phyloP scores from a whole-genome alignment of 2,329 filamentous ascomycete genomes.

The Microcyclospora tardicrescens region DNA sequence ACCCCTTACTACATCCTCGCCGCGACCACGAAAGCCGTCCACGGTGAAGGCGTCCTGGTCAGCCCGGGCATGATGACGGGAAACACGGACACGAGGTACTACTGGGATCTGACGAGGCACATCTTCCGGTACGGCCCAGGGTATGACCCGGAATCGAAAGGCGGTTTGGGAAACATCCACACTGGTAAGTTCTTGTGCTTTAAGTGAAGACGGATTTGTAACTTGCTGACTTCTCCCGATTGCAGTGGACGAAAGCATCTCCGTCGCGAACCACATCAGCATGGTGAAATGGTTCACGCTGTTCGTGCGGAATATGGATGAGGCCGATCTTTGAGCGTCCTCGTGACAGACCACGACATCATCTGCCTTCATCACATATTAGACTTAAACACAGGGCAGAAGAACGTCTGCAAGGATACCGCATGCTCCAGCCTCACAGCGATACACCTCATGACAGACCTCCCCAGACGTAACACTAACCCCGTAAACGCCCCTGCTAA shows the following conservation, averaged over 20 bases:
- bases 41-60: slow-evolving; percentile 28
- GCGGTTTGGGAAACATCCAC: slow-evolving; percentile 20
- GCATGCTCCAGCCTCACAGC: too few relatives aligned
- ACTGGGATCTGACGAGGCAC: slow-evolving; percentile 24
- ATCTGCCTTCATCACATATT: too few relatives aligned
- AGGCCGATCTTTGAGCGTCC: slow-evolving; percentile 21
- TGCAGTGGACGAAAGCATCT: slow-evolving; percentile 16
- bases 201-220: too few relatives aligned
- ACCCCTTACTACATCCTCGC: slow-evolving; percentile 24
- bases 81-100: slow-evolving; percentile 24
- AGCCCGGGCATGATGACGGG: slow-evolving; percentile 25
- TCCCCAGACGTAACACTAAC: too few relatives aligned
- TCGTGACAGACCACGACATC: too few relatives aligned
- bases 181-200: slow-evolving; percentile 10
- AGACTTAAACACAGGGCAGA: too few relatives aligned
- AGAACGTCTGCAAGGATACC: too few relatives aligned
- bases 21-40: slow-evolving; percentile 31
- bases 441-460: too few relatives aligned
- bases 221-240: too few relatives aligned
- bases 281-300: slow-evolving; percentile 31
- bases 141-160: slow-evolving; percentile 17
- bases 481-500: too few relatives aligned
- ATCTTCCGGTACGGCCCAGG: slow-evolving; percentile 26
- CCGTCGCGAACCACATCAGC: slow-evolving; percentile 30
- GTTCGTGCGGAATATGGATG: slow-evolving; percentile 35